Conservation (phyloP, 768 basidiomycete species). For the Leucocoprinus leucothites region DNA sequence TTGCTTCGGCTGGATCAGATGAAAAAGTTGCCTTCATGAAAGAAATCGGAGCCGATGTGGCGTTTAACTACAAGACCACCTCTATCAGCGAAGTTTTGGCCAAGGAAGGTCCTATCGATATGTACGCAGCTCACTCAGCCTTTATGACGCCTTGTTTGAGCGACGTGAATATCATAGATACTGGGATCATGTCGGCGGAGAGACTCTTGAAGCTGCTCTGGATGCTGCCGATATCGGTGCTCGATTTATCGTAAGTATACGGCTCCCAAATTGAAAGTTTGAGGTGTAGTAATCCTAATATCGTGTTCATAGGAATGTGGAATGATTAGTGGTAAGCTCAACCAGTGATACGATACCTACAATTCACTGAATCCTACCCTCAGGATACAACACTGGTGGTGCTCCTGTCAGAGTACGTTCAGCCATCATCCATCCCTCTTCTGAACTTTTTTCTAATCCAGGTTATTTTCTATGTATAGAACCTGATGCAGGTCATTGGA, state of each 20-base stretch:
- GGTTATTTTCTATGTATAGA: conserved; percentile 25
- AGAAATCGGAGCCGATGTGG: conserved; percentile 63
- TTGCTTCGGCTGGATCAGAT: conserved; percentile 70
- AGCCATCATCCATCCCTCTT: no score
- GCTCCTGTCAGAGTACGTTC: conserved; percentile 24
- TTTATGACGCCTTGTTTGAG: neutral
- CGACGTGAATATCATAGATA: conserved; percentile 26
- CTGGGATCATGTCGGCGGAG: conserved; percentile 62
- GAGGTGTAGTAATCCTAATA: no score
- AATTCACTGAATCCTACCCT: neutral
- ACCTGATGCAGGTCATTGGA: conserved; percentile 31
- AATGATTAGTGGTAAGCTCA: conserved; percentile 26
- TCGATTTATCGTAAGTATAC: conserved; percentile 45
- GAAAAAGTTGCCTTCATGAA: conserved; percentile 66
- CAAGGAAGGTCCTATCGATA: conserved; percentile 50
- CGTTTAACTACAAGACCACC: conserved; percentile 72
- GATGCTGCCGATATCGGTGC: conserved; percentile 40
- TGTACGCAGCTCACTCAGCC: conserved; percentile 24
- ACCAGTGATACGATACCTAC: conserved; percentile 14
- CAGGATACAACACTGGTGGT: conserved; percentile 31
- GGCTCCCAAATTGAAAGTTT: neutral
- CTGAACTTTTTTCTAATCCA: no score
- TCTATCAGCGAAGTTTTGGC: conserved; percentile 47
- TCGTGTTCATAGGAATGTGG: conserved; percentile 48
- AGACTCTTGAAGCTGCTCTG: conserved; percentile 54